A percentile compares a stretch with the other conserved stretches of the same genome.
Conservation (phyloP, 805 yeast species). For the Blastobotrys attinorum region DNA sequence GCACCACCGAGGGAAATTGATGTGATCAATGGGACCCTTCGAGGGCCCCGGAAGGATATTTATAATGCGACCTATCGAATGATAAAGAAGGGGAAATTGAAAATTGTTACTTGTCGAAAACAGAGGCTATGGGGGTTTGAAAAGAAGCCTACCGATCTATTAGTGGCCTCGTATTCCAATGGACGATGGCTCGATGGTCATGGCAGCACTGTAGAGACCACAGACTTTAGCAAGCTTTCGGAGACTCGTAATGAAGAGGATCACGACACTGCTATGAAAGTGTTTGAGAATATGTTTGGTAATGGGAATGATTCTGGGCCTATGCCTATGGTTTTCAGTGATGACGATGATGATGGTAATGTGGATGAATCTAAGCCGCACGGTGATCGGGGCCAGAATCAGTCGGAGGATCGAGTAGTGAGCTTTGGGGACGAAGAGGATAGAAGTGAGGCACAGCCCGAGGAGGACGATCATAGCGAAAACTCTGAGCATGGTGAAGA, state of each 20-base stretch:
- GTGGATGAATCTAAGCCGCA: not conserved
- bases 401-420: not conserved
- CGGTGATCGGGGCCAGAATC: conserved; percentile 3
- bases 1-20: conserved; percentile 24
- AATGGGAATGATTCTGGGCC: conserved; percentile 29
- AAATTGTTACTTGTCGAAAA: conserved; percentile 55
- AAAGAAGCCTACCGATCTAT: conserved; percentile 53
- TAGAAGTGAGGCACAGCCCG: not conserved
- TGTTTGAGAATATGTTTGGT: conserved; percentile 41
- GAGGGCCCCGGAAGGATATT: conserved; percentile 48
- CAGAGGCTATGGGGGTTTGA: conserved; percentile 89
- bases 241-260: conserved; percentile 34
- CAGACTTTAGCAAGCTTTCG: conserved; percentile 21
- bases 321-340: conserved; percentile 11
- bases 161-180: conserved; percentile 53
- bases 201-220: conserved; percentile 68
- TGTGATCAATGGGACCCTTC: conserved; percentile 50
- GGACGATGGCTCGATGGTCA: conserved; percentile 76
- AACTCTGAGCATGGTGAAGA: not conserved
- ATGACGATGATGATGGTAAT: conserved; percentile 2
- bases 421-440: not conserved
- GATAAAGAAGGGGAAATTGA: conserved; percentile 32
- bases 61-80: conserved; percentile 58
- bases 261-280: conserved; percentile 35
- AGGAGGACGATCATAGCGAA: too few relatives aligned